Base-by-base conservation (phyloP, 2,329 filamentous ascomycete species). In the Nigrospora osmanthi region DNA sequence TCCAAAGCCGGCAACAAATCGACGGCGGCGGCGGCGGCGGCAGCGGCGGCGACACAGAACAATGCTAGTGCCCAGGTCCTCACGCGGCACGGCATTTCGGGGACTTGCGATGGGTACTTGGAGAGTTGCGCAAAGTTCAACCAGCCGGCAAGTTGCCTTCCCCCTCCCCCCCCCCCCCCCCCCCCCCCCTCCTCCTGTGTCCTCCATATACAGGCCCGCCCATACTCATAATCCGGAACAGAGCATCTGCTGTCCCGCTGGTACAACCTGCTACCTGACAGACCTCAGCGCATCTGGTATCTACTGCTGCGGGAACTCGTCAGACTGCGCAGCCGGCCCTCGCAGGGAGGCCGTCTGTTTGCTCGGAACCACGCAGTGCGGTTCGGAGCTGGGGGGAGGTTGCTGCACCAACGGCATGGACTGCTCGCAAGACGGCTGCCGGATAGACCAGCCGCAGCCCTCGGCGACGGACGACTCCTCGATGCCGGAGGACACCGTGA, bases 161-260 rank as follows among this genome's bases (percentile, higher is more conserved):
- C 23, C 23, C 10, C 7, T 28, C 23, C 23, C 23, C 19, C 4
- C 7, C 4, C 7, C 7, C 19, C 19, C 19, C 7, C 4, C 19
- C 19, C 19, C 19, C 19, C 19, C 19, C 7, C 19, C 23, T 2
- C 23, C 19, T 23, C 19, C 19, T 23, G 19, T 23, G 19, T 6
- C 19, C 19, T 23, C 19, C 19, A 23, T 28, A 28, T 28, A 7
- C 23, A 28, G 23, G 23, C 23, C 23, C 23, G 10, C 7, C 10
- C 10, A 7, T 28, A 7, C 23, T 28, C 23, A 28, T 28, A 7
- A 7, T 28, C 5, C 23, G 23, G 23, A 28, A 10, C 30, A 57
- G 54, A 48, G 49, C 6, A 51, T 57, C 11, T 56, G 54, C 46
- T 57, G 54, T 38, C 45, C 51, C n/a, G 28, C 23, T 11, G 49